A percentile compares a stretch with the other conserved stretches of the same genome.
These are phyloP conservation scores for Auricularia heimuer DNA, from an alignment of 768 basidiomycete genomes.

Conservation along the genomic window DNA sequence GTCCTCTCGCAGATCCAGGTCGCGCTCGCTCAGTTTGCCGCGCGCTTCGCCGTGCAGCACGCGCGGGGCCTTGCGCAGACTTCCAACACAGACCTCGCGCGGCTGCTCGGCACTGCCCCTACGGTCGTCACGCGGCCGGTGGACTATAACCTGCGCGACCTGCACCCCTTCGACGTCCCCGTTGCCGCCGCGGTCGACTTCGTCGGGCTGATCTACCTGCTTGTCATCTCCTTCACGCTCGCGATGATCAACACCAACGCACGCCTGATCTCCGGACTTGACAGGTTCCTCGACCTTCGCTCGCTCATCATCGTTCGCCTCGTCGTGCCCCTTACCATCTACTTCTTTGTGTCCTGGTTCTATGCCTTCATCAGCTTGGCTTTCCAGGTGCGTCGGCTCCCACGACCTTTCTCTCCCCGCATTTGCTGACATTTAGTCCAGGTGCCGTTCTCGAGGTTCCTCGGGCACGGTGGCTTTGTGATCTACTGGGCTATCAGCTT, in stretches of 20 bases:
- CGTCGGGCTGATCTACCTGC: conserved; percentile 19
- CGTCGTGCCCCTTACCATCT: conserved; percentile 22
- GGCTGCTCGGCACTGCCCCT: background rate
- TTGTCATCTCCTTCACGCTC: conserved; percentile 17
- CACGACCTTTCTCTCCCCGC: too few relatives aligned
- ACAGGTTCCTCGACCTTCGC: conserved; percentile 26
- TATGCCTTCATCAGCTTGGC: conserved; percentile 51
- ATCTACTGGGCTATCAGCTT: conserved; percentile 63
- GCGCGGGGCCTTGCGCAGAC: background rate
- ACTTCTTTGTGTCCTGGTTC: conserved; percentile 30
- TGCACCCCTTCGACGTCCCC: background rate
- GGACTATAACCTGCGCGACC: background rate
- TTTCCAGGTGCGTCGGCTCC: conserved; percentile 34
- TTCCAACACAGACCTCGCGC: background rate
- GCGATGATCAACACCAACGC: conserved; percentile 21
- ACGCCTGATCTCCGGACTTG: conserved; percentile 28
- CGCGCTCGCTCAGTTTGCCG: background rate
- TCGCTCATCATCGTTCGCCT: conserved; percentile 34
- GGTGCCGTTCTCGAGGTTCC: conserved; percentile 13
- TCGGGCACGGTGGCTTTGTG: conserved; percentile 43
- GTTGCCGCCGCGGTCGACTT: background rate
- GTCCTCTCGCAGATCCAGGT: background rate
- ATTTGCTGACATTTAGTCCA: too few relatives aligned
- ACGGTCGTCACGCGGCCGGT: background rate
- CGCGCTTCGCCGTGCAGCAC: background rate